Evolutionary conservation across 169 alveolate species (phyloP).

Genomic region (Eimeria maxima): DNA sequence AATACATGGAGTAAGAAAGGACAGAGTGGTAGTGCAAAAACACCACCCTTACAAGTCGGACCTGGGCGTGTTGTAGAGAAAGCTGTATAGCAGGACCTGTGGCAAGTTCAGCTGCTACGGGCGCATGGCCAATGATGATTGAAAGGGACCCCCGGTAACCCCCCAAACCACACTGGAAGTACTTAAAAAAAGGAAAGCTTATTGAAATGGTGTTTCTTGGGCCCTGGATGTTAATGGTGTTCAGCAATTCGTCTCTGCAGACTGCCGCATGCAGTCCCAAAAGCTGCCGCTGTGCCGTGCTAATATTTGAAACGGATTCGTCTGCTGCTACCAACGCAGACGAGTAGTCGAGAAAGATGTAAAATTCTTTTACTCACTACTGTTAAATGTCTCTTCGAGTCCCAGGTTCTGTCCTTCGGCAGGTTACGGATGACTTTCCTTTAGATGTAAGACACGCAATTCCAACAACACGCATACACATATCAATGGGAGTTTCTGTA

Average conservation of each 20-base stretch:
- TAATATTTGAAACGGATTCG: background rate
- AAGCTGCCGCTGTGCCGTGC: background rate
- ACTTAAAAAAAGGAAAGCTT: background rate
- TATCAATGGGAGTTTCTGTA: too few relatives aligned
- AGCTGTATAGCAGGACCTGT: background rate
- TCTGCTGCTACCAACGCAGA: background rate
- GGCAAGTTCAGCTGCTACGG: background rate
- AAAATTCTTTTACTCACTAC: background rate
- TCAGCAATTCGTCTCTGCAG: background rate
- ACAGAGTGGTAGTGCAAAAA: background rate
- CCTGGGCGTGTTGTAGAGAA: background rate
- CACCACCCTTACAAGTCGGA: background rate
- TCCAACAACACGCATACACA: too few relatives aligned
- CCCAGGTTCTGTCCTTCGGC: background rate
- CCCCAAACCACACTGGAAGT: background rate
- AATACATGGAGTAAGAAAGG: background rate
- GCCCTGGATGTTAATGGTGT: background rate
- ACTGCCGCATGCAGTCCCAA: conserved; percentile 2
- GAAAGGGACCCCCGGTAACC: background rate
- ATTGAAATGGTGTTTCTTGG: background rate
- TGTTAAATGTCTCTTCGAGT: background rate
- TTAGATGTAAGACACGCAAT: too few relatives aligned
- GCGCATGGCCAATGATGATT: background rate
- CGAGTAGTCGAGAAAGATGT: background rate
- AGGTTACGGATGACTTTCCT: too few relatives aligned